A percentile compares a stretch with the other conserved stretches of the same genome.
Evolutionary conservation across 139 green algal genomes (phyloP).

Genomic region (Picochlorum sp.): DNA sequence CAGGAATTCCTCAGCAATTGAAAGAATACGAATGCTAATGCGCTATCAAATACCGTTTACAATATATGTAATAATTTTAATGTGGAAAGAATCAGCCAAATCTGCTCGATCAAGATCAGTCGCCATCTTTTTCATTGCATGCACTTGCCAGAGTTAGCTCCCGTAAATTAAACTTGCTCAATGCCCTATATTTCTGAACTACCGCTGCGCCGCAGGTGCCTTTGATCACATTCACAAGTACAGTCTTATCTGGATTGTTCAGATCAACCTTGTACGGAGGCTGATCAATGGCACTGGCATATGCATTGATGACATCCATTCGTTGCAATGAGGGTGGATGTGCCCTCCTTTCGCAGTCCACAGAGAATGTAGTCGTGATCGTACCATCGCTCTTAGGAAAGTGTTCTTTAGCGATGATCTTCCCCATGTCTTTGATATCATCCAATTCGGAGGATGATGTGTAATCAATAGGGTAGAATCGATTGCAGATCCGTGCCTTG

Average conservation of each 20-base stretch:
- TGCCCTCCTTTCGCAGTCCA: conserved; percentile 37
- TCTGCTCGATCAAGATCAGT: neutral
- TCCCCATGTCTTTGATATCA: conserved; percentile 24
- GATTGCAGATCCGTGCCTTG: conserved; percentile 29
- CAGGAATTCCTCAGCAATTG: too few relatives aligned
- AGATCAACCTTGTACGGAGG: conserved; percentile 45
- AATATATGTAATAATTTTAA: too few relatives aligned
- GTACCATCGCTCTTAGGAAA: conserved; percentile 23
- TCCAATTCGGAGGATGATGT: conserved; percentile 33
- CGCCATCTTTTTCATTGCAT: neutral
- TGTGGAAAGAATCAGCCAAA: too few relatives aligned
- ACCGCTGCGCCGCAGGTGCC: conserved; percentile 30
- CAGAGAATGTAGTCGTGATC: conserved; percentile 20
- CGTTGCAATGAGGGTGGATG: conserved; percentile 21
- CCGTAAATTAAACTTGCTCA: conserved; percentile 20
- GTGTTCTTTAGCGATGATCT: conserved; percentile 15
- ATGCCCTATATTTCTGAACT: conserved; percentile 29
- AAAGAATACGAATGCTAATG: too few relatives aligned
- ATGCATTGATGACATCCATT: conserved; percentile 43
- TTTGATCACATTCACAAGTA: conserved; percentile 43
- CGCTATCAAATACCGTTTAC: too few relatives aligned
- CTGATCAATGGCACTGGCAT: conserved; percentile 27
- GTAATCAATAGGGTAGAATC: conserved; percentile 39
- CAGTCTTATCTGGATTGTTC: conserved; percentile 27
- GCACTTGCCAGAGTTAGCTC: neutral